Base-by-base conservation (phyloP, 2,329 filamentous ascomycete genomes). In the Penicillium decumbens region DNA sequence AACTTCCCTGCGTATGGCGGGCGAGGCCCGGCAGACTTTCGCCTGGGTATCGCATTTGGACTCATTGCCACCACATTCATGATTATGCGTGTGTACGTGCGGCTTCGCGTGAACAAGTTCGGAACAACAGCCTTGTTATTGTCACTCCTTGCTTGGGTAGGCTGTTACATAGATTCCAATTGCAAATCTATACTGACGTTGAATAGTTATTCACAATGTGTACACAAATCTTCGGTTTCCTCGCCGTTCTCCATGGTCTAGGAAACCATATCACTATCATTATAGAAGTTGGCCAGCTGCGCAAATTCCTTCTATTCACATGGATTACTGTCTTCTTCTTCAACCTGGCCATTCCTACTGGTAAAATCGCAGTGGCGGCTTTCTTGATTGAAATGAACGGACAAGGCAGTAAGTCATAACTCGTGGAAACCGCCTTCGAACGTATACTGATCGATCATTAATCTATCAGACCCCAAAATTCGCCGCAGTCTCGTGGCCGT, bases 311-410 rank as follows among this genome's bases (percentile, higher is more conserved):
- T 29, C 47, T 57, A 13, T 59, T 50, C 32, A 59, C 57, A 20
- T 59, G 57, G 57, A 47, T 58, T 15, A 59, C 57, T 18, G 57
- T 59, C 4, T 59, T 59, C 23, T 59, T 59, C 37, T 59, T 59
- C 43, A 59, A 59, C 38, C 32, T 59, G 13, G 57, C 55, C 2
- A 59, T 59, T 43, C 57, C 57, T 1, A 56, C 55, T 28, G 57
- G 57, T 23, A 59, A 59, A 30, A 55, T 59, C 6, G 57, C 57
- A 3, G 57, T 59, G 4, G 45, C 53, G 24, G 55, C 53, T 12
- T 59, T 59, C 33, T 43, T 59, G 41, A 51, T 59, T 39, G 57
- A 59, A 25, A 56, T 59, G 51, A 59, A 58, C 32, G 53, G 53
- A 35, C 57, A 57, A 35, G 51, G 55, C 53, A 59, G 57, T 59